A percentile compares a stretch with the other conserved stretches of the same genome.
phyloP scores from a whole-genome alignment of 1,284 basidiomycete species.

The Cryptococcus hybrid region DNA sequence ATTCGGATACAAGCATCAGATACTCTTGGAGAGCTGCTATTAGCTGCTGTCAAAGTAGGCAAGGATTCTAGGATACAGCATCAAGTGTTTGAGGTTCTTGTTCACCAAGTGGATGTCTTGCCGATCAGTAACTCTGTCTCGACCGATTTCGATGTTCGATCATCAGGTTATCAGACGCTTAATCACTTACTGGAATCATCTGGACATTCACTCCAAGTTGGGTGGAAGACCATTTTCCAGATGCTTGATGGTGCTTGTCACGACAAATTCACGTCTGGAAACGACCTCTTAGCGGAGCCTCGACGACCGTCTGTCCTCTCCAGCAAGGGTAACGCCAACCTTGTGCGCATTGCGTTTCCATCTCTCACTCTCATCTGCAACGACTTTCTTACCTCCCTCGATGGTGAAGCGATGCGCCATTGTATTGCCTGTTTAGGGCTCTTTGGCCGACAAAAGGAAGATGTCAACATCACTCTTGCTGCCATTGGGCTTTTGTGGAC shows the following conservation, averaged over 20 bases:
- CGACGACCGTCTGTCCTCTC: conserved; percentile 15
- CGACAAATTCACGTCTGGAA: conserved; percentile 3
- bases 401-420: conserved; percentile 72
- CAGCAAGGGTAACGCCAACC: conserved; percentile 40
- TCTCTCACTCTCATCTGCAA: conserved; percentile 87
- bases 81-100: conserved; percentile 76
- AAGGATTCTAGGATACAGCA: conserved; percentile 64
- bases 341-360: conserved; percentile 75
- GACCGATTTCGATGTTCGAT: conserved; percentile 67
- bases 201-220: conserved; percentile 83
- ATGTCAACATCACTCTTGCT: conserved; percentile 93
- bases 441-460: conserved; percentile 80
- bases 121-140: conserved; percentile 35
- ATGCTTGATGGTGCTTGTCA: conserved; percentile 80
- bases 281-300: conserved; percentile 4
- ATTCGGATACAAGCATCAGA: conserved; percentile 86
- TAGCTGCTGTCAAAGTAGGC: conserved; percentile 62
- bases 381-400: conserved; percentile 81
- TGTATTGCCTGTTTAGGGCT: conserved; percentile 87
- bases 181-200: conserved; percentile 86
- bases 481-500: conserved; percentile 89
- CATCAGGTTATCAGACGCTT: conserved; percentile 82
- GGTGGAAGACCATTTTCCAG: conserved; percentile 90
- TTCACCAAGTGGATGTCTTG: conserved; percentile 65
- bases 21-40: conserved; percentile 75